phyloP scores from a whole-genome alignment of 2,329 filamentous ascomycete species.

The Trichothecium sympodiale region DNA sequence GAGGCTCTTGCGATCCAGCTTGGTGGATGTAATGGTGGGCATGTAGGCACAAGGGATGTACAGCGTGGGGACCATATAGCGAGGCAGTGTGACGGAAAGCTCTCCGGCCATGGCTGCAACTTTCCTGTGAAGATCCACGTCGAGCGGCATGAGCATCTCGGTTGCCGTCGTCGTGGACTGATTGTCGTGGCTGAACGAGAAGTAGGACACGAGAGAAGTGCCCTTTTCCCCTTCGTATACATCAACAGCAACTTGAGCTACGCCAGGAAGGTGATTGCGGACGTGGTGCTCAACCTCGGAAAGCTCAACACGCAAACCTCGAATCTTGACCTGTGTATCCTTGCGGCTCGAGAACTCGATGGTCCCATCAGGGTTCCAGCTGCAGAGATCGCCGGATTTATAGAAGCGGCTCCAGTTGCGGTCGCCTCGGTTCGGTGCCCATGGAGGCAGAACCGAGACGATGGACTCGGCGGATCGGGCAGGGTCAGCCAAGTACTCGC shows the following conservation, averaged over 20 bases:
- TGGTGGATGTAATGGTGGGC: constrained; percentile 9
- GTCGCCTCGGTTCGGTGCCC: constrained; percentile 1
- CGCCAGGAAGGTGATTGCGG: background rate
- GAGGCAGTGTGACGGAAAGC: constrained; percentile 6
- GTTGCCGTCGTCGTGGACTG: background rate
- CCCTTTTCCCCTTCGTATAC: background rate
- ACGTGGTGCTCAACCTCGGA: constrained; percentile 1
- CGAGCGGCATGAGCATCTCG: constrained; percentile 5
- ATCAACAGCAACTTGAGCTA: background rate
- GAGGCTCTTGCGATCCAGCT: constrained; percentile 7
- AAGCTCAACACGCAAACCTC: constrained; percentile 2
- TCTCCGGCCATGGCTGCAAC: constrained; percentile 8
- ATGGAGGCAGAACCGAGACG: constrained; percentile 1
- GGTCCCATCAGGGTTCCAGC: constrained; percentile 1
- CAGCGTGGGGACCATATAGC: constrained; percentile 10
- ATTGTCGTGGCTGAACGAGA: background rate
- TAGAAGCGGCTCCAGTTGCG: constrained; percentile 12
- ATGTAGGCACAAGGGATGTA: constrained; percentile 9
- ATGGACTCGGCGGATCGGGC: constrained; percentile 13
- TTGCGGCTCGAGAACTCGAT: constrained; percentile 1
- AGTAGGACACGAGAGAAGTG: background rate
- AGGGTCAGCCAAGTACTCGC: constrained; percentile 33
- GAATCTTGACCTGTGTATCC: constrained; percentile 4
- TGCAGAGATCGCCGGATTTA: background rate
- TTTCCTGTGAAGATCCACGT: constrained; percentile 4